phyloP scores from a whole-genome alignment of 768 basidiomycete genomes.

The Termitomyces sp. region DNA sequence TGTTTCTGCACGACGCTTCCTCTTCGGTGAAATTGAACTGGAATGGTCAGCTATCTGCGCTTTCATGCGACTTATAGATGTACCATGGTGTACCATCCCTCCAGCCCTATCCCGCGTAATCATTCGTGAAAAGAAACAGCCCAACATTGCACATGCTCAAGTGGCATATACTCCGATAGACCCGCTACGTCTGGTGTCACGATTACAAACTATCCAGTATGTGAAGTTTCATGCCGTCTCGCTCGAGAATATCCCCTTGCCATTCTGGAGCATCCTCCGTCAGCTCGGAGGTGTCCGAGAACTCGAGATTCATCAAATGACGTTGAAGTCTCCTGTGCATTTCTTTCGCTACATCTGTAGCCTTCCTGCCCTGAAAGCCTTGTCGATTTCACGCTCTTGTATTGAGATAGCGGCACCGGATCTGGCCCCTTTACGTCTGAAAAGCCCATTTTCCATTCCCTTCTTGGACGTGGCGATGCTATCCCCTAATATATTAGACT shows the following conservation, averaged over 20 bases:
- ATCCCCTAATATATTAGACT: constrained; percentile 17
- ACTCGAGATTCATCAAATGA: constrained; percentile 21
- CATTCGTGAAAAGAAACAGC: constrained; percentile 11
- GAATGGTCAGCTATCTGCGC: constrained; percentile 17
- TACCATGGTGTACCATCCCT: constrained; percentile 23
- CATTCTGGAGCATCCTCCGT: constrained; percentile 22
- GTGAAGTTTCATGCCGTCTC: constrained; percentile 22
- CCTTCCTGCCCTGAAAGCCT: constrained; percentile 19
- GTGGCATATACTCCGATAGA: constrained; percentile 12
- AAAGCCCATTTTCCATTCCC: constrained; percentile 14
- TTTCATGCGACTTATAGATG: constrained; percentile 23
- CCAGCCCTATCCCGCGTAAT: constrained; percentile 18
- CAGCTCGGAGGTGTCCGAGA: constrained; percentile 20
- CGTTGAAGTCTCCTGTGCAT: constrained; percentile 15
- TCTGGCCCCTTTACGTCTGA: constrained; percentile 9
- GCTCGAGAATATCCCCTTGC: constrained; percentile 18
- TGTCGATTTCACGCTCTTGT: constrained; percentile 23
- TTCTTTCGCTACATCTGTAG: constrained; percentile 24
- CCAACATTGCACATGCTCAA: background rate
- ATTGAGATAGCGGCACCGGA: constrained; percentile 12
- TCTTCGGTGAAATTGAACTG: constrained; percentile 25
- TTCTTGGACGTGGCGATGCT: constrained; percentile 17
- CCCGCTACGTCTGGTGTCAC: constrained; percentile 10
- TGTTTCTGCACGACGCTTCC: constrained; percentile 20
- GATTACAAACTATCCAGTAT: constrained; percentile 8